Percentiles rank a stretch among this genome's conserved stretches.
These are phyloP conservation scores for Hortiboletus campestris DNA, from an alignment of 768 basidiomycete species.

Conservation along the genomic window DNA sequence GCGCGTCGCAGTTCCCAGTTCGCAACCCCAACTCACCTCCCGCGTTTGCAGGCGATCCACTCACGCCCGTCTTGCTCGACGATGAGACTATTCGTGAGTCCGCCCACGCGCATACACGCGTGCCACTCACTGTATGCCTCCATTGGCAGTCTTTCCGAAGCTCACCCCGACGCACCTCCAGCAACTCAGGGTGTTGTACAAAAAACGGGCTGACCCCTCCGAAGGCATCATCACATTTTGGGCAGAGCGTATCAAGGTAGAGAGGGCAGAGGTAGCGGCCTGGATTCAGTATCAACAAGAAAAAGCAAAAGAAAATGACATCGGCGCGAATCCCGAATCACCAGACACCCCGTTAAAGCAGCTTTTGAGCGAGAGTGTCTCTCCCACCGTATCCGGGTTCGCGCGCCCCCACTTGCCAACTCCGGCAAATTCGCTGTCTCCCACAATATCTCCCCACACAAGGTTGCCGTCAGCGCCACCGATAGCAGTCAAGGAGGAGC, in stretches of 20 bases:
- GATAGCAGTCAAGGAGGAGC: slow-evolving; percentile 32
- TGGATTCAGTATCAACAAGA: slow-evolving; percentile 32
- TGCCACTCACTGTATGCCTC: neutral
- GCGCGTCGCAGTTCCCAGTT: neutral
- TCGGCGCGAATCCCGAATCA: neutral
- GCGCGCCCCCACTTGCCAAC: slow-evolving; percentile 29
- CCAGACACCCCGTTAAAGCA: slow-evolving; percentile 10
- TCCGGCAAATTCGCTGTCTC: slow-evolving; percentile 27
- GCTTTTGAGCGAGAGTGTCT: neutral
- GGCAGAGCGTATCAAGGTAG: slow-evolving; percentile 23
- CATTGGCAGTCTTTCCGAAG: slow-evolving; percentile 25
- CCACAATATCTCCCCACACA: slow-evolving; percentile 6
- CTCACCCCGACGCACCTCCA: slow-evolving; percentile 23
- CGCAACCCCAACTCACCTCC: neutral
- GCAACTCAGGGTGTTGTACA: slow-evolving; percentile 21
- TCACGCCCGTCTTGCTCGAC: slow-evolving; percentile 2
- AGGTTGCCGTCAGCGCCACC: slow-evolving; percentile 28
- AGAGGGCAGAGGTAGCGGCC: slow-evolving; percentile 15
- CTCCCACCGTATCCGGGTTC: slow-evolving; percentile 11
- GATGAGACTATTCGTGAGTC: slow-evolving; percentile 30
- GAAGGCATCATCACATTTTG: slow-evolving; percentile 27
- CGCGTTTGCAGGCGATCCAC: neutral
- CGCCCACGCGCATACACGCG: neutral
- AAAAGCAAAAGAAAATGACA: slow-evolving; percentile 13
- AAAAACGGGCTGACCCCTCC: slow-evolving; percentile 11